Evolutionary conservation across 352 stramenopile species (phyloP).

Genomic region (Phytophthora macrochlamydospora): DNA sequence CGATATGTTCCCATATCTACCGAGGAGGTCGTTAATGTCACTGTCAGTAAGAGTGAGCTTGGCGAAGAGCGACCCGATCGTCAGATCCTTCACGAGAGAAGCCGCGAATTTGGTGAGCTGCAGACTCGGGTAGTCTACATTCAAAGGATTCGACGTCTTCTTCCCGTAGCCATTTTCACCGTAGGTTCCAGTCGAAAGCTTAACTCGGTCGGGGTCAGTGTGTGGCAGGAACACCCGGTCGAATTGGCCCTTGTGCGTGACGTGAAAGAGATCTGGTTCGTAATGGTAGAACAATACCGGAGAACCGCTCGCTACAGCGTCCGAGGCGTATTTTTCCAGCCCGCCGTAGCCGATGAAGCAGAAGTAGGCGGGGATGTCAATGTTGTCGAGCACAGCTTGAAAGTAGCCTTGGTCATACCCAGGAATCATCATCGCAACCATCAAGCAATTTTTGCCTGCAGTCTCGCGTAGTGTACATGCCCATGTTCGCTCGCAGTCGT

Average conservation of each 20-base stretch:
- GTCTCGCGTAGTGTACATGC: conserved; percentile 49
- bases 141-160: conserved; percentile 46
- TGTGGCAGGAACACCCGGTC: conserved; percentile 52
- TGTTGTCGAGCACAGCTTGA: conserved; percentile 49
- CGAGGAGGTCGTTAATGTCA: conserved; percentile 47
- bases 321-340: conserved; percentile 39
- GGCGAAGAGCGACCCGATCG: conserved; percentile 32
- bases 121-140: conserved; percentile 47
- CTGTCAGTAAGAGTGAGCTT: conserved; percentile 40
- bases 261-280: conserved; percentile 55
- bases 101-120: conserved; percentile 44
- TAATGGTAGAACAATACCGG: conserved; percentile 64
- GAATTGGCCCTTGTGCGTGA: conserved; percentile 39
- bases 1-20: conserved; percentile 17
- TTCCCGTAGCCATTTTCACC: conserved; percentile 57
- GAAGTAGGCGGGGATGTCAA: conserved; percentile 63
- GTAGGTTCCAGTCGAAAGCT: conserved; percentile 37
- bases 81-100: conserved; percentile 26
- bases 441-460: conserved; percentile 40
- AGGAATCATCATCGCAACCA: conserved; percentile 52
- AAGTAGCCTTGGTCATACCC: conserved; percentile 53
- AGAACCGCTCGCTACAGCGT: conserved; percentile 19
- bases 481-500: conserved; percentile 47
- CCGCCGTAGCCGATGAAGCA: conserved; percentile 59
- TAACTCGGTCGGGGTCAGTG: conserved; percentile 32